Percentiles rank a stretch among this genome's conserved stretches.
phyloP scores from a whole-genome alignment of 1,139 yeast species.

The Entelexis sorbosivorans region DNA sequence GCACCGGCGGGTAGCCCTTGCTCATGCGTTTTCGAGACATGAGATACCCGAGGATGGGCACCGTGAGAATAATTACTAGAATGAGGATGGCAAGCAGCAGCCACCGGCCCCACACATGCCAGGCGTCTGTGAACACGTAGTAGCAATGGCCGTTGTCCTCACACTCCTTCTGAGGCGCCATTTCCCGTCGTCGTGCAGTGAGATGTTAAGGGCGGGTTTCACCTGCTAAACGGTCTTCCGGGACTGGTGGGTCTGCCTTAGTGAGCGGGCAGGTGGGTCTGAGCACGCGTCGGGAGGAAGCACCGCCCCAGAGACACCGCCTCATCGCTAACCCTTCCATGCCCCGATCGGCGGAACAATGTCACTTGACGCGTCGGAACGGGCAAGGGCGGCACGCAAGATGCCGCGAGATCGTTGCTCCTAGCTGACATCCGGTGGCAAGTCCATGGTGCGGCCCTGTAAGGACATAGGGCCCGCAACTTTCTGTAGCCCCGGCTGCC shows the following conservation, averaged over 20 bases:
- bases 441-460: too few relatives aligned
- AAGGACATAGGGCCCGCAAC: too few relatives aligned
- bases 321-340: neutral
- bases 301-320: conserved; percentile 2
- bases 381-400: conserved; percentile 3
- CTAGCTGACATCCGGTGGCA: too few relatives aligned
- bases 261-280: neutral
- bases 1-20: conserved; percentile 19
- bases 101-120: conserved; percentile 25
- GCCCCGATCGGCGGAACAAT: conserved; percentile 1
- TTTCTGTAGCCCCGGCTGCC: too few relatives aligned
- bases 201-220: neutral
- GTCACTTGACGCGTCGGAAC: conserved; percentile 4
- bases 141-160: conserved; percentile 19
- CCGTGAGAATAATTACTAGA: conserved; percentile 13
- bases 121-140: conserved; percentile 16
- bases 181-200: neutral
- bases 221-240: neutral
- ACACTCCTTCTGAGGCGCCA: conserved; percentile 11
- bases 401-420: neutral
- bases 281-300: neutral
- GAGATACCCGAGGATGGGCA: conserved; percentile 17
- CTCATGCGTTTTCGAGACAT: conserved; percentile 19
- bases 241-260: neutral
- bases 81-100: conserved; percentile 18